These are phyloP conservation scores for Hortaea werneckii DNA, from an alignment of 2,329 filamentous ascomycete genomes.

Conservation along the genomic window DNA sequence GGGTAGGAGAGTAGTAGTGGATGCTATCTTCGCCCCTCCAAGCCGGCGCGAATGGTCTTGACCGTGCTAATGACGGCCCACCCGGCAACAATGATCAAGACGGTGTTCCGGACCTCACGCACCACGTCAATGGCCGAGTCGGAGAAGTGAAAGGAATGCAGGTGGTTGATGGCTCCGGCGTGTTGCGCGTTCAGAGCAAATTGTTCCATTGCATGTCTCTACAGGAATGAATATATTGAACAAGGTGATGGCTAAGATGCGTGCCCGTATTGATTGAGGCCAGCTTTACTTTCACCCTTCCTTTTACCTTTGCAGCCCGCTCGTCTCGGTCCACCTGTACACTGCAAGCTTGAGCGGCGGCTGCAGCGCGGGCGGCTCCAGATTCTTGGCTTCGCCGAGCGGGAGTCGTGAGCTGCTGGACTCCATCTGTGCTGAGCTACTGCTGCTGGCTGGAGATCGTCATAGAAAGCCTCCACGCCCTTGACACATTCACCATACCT, in stretches of 20 bases:
- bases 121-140: slow-evolving; percentile 39
- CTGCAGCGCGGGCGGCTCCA: background rate
- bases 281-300: background rate
- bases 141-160: slow-evolving; percentile 43
- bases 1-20: too few relatives aligned
- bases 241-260: too few relatives aligned
- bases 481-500: background rate
- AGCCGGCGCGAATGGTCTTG: slow-evolving; percentile 13
- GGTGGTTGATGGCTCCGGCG: slow-evolving; percentile 30
- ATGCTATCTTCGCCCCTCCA: slow-evolving; percentile 3
- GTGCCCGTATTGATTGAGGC: background rate
- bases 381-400: background rate
- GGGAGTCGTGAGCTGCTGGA: too few relatives aligned
- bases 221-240: background rate
- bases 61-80: slow-evolving; percentile 21
- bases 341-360: too few relatives aligned
- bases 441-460: background rate
- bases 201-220: slow-evolving; percentile 19
- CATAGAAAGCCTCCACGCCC: background rate
- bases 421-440: too few relatives aligned
- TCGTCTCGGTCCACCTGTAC: background rate
- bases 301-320: too few relatives aligned
- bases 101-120: slow-evolving; percentile 42
- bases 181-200: slow-evolving; percentile 24
- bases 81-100: slow-evolving; percentile 36